Conservation (phyloP, 306 rosid species). For the Dalbergia oliveri region DNA sequence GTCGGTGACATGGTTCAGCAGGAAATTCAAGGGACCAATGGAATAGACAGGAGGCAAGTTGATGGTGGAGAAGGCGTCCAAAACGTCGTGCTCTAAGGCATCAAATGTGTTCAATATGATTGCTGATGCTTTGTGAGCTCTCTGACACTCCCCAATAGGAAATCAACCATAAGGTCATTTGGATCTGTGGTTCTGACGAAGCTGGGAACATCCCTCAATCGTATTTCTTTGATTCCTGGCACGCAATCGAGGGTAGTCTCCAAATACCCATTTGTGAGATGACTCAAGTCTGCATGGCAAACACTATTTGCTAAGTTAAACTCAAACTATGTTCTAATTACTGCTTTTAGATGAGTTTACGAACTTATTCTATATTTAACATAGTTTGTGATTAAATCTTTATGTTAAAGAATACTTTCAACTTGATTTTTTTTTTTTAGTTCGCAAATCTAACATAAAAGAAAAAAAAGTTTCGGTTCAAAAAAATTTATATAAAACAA, state of each 20-base stretch:
- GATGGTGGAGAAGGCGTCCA: constrained; percentile 48
- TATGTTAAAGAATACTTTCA: no score
- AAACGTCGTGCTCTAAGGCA: constrained; percentile 57
- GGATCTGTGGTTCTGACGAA: constrained; percentile 69
- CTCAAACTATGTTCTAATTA: no score
- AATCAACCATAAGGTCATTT: constrained; percentile 52
- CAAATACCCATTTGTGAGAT: constrained; percentile 62
- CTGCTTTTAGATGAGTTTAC: no score
- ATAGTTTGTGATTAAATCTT: no score
- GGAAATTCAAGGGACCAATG: constrained; percentile 67
- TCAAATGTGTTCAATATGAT: constrained; percentile 69
- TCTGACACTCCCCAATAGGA: not conserved
- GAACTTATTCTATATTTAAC: not conserved
- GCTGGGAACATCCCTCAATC: constrained; percentile 61
- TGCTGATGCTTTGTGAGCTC: constrained; percentile 60
- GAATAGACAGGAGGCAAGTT: constrained; percentile 61
- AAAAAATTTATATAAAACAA: no score
- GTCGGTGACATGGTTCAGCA: constrained; percentile 37
- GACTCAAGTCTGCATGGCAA: constrained; percentile 57
- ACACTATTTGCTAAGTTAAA: not conserved
- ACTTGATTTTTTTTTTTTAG: not conserved
- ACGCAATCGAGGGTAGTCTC: constrained; percentile 68
- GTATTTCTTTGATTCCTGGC: constrained; percentile 62
- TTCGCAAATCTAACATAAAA: not conserved
- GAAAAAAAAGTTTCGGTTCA: no score